Evolutionary conservation across 768 basidiomycete species (phyloP), one percentile per base, ranked within the genome.

Genomic region (Piloderma croceum): DNA sequence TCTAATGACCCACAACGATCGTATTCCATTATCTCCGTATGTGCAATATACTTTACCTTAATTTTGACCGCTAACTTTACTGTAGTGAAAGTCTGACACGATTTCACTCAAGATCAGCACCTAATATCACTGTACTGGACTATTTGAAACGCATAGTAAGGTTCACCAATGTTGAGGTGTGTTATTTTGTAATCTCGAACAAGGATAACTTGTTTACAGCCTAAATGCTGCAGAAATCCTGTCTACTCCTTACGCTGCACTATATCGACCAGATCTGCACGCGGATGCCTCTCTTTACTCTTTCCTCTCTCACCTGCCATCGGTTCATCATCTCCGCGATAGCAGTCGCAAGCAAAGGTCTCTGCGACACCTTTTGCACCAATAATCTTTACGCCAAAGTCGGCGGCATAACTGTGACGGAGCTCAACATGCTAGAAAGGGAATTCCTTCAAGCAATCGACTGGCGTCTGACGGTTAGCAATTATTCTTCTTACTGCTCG

Each of bases 321-420:
- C 90, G 96, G 44, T 98, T 99, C 67, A 74, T 97, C 58, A 97
- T 98, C 66, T 77, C 94, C 33, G 81, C 90, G 51, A 83, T 97
- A 61, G 80, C 88, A 22, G 90, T 92, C 44, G 85, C 90, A 46
- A 86, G 82, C 68, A 98, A 99, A 64, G 90, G 91, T 1, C 79
- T 97, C 33, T 93, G 89, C 63, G 96, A 99, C 66, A 78, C 81
- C 15, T 98, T 98, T 62, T 94, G 89, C 67, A 90, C 89, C 35
- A 98, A 98, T 61, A 79, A 75, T 42, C 79, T 93, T 56, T 98
- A 98, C 65, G 90, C 96, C 49, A 87, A 84, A 63, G 93, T 99
- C 23, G 96, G 96, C 52, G 96, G 96, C 41, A 90, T 97, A 58
- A 81, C 86, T 47, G 73, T 91, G 36, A 71, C 75, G 44, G 94